Conservation (phyloP, 345 rosid species). For the Moricandia moricandioides region DNA sequence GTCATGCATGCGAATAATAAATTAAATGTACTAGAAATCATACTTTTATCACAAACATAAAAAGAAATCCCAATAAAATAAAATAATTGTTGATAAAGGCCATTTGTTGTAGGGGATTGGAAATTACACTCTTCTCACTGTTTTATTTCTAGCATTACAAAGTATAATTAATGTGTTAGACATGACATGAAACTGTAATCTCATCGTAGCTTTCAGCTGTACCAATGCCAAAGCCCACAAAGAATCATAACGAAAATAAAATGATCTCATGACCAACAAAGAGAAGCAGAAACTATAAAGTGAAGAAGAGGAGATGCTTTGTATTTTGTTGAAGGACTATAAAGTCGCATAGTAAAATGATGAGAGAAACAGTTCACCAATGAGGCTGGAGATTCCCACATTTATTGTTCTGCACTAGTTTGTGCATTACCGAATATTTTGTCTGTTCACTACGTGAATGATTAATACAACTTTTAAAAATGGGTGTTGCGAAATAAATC, state of each 20-base stretch:
- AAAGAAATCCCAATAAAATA: neutral
- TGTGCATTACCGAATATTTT: neutral
- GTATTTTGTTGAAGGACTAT: neutral
- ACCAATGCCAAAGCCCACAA: neutral
- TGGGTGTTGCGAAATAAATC: neutral
- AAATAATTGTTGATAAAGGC: neutral
- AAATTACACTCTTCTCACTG: neutral
- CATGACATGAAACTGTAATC: neutral
- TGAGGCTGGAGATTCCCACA: constrained; percentile 24
- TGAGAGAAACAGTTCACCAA: constrained; percentile 19
- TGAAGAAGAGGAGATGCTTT: constrained; percentile 15
- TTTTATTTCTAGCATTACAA: neutral
- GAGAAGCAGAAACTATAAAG: constrained; percentile 9
- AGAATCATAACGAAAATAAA: neutral
- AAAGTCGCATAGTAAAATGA: constrained; percentile 22
- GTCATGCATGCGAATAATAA: neutral
- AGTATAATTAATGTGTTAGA: neutral
- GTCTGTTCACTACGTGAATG: neutral
- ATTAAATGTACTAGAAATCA: neutral
- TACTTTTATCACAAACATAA: neutral
- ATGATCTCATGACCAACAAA: constrained; percentile 8
- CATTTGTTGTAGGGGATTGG: neutral
- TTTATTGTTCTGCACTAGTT: constrained; percentile 5
- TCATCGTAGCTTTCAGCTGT: neutral
- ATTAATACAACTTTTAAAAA: neutral